phyloP scores from a whole-genome alignment of 768 basidiomycete genomes.

The Lepiota brunneoincarnata region DNA sequence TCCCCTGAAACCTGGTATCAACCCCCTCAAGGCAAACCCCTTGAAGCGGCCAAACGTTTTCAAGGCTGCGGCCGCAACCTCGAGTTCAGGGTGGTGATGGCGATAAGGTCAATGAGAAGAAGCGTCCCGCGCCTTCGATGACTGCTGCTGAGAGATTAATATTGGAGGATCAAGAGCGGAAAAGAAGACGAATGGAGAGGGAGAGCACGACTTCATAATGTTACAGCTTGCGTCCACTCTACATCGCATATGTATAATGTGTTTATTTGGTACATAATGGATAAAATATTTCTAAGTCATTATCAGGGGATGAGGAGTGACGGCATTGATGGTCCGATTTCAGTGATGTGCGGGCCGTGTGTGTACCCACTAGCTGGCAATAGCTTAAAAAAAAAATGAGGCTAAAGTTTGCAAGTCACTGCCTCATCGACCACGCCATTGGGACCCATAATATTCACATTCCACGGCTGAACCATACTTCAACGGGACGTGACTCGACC shows the following conservation, averaged over 20 bases:
- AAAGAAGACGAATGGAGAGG: slow-evolving; percentile 72
- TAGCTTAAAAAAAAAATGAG: not conserved
- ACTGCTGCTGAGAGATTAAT: slow-evolving; percentile 86
- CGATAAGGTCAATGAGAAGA: slow-evolving; percentile 48
- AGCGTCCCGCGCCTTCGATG: slow-evolving; percentile 58
- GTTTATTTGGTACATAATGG: not conserved
- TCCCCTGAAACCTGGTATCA: slow-evolving; percentile 51
- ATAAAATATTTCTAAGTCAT: too few species aligned
- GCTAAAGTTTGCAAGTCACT: not conserved
- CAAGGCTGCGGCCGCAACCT: slow-evolving; percentile 43
- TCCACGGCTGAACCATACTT: too few species aligned
- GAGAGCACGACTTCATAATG: slow-evolving; percentile 28
- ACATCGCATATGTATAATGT: slow-evolving; percentile 7
- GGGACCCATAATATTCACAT: not conserved
- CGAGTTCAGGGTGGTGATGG: slow-evolving; percentile 29
- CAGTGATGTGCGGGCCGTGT: too few species aligned
- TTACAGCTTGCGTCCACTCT: too few species aligned
- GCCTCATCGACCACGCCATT: not conserved
- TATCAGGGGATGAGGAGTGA: not conserved
- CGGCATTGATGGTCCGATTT: too few species aligned
- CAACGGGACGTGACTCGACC: too few species aligned
- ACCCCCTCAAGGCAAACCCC: slow-evolving; percentile 66
- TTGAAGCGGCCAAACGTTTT: slow-evolving; percentile 76
- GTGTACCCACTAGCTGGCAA: too few species aligned
- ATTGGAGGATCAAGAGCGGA: slow-evolving; percentile 87